Evolutionary conservation across 2,329 filamentous ascomycete genomes (phyloP), one percentile per base, ranked within the genome.

Genomic region (Cadophora sp.): DNA sequence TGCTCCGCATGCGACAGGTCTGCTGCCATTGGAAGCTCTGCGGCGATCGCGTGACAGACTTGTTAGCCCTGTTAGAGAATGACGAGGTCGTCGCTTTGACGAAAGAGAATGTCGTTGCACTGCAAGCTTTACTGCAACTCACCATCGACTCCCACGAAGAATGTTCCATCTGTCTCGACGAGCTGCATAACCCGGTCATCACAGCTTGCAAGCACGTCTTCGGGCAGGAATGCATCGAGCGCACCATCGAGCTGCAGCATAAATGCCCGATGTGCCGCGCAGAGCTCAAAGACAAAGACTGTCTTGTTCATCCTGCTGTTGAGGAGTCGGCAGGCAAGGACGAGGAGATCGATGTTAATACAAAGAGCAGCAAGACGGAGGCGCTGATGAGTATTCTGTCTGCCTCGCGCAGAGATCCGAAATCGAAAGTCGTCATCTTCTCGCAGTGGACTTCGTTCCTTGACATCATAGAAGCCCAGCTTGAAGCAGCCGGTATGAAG

Each of bases 1-100:
- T 97, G 4, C 86, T 97, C 6, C 89, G 94, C 14, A 87, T 97
- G 72, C 88, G 94, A 22, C 94, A 97, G 80, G 87, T 92, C 77
- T 97, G 94, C 80, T 94, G 95, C 72, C 94, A 97, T 77, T 97
- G 93, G 92, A 90, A 91, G 9, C 85, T 97, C 12, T 93, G 92
- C 76, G 91, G 89, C 61, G 85, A 91, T 37, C 89, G 92, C 14
- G 85, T 97, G n/a, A 85, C 87, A 11, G 87, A 89, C n/a, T 84
- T 97, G 26, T 83, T 95, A 76, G 83, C 86, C 24, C 82, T 92
- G 1, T 83, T 97, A 1, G 90, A 92, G 53, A 84, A 87, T 19
- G 83, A 91, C 9, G 72, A 86, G 88, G 59, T 90, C 1, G 89
- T 97, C 0, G 84, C 86, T 0, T 83, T 97, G 27, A 95, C 88